These are phyloP conservation scores for Gossypium raimondii DNA, from an alignment of 345 rosid species.

Conservation along the genomic window DNA sequence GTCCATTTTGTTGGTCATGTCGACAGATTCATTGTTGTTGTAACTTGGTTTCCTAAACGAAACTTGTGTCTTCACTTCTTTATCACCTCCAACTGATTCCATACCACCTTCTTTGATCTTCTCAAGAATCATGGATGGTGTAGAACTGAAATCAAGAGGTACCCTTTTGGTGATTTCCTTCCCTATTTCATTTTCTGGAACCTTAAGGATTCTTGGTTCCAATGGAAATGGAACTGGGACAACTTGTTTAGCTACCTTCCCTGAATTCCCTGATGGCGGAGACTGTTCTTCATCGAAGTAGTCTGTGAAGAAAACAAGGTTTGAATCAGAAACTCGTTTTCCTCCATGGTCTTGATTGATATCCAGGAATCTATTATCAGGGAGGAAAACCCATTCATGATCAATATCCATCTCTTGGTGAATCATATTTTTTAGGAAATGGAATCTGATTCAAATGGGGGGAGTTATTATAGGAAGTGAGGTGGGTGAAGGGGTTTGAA, in stretches of 20 bases:
- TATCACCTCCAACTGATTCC: slow-evolving; percentile 36
- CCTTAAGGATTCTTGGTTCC: slow-evolving; percentile 38
- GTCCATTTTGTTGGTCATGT: slow-evolving; percentile 72
- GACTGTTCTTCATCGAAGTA: slow-evolving; percentile 45
- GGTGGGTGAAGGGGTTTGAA: slow-evolving; percentile 2
- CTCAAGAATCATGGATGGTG: slow-evolving; percentile 31
- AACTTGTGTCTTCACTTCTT: slow-evolving; percentile 66
- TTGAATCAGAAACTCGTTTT: slow-evolving; percentile 28
- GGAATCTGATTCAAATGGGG: slow-evolving; percentile 3
- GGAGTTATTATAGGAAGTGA: background rate
- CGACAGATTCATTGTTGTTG: slow-evolving; percentile 78
- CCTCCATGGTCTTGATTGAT: slow-evolving; percentile 33
- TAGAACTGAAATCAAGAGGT: slow-evolving; percentile 20
- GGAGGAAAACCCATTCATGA: slow-evolving; percentile 81
- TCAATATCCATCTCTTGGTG: slow-evolving; percentile 62
- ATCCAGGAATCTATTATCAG: slow-evolving; percentile 43
- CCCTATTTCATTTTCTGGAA: slow-evolving; percentile 17
- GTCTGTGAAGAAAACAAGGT: slow-evolving; percentile 42
- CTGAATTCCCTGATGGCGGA: slow-evolving; percentile 25
- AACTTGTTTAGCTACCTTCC: slow-evolving; percentile 36
- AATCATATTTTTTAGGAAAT: background rate
- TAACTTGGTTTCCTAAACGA: slow-evolving; percentile 73
- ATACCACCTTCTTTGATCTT: slow-evolving; percentile 26
- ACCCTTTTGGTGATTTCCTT: slow-evolving; percentile 18
- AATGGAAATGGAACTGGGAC: slow-evolving; percentile 61